Evolutionary conservation across 331 rosid genomes (phyloP).

Genomic region (Cydonia oblonga): DNA sequence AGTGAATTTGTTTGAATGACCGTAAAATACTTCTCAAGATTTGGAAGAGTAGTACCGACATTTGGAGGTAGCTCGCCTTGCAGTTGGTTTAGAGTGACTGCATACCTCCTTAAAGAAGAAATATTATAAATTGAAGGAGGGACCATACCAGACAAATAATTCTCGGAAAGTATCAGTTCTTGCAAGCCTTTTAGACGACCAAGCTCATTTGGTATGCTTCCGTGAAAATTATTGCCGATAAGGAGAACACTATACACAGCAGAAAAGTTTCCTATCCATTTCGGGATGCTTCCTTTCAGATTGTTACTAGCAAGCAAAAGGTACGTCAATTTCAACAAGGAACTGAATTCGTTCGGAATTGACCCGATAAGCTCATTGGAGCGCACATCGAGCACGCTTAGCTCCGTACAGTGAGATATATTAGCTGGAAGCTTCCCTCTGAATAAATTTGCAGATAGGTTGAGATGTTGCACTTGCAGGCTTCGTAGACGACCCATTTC

Average conservation of each 20-base stretch:
- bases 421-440: constrained; percentile 31
- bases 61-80: constrained; percentile 26
- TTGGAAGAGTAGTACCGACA: constrained; percentile 34
- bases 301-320: not conserved
- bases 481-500: constrained; percentile 18
- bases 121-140: constrained; percentile 30
- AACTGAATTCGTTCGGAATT: not conserved
- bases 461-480: constrained; percentile 20
- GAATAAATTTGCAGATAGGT: constrained; percentile 2
- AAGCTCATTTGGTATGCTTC: not conserved
- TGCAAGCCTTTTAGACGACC: constrained; percentile 13
- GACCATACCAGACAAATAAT: constrained; percentile 27
- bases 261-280: constrained; percentile 37
- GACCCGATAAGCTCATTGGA: not conserved
- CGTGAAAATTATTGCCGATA: constrained; percentile 1
- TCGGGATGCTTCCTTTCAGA: constrained; percentile 27
- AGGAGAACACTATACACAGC: not conserved
- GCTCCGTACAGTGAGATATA: constrained; percentile 20
- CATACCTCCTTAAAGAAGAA: constrained; percentile 13
- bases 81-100: constrained; percentile 6
- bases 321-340: not conserved
- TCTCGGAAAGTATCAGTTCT: not conserved
- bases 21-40: constrained; percentile 18
- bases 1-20: constrained; percentile 15
- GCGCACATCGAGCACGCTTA: not conserved